phyloP scores from a whole-genome alignment of 768 basidiomycete species.

The Lactarius tabidus region DNA sequence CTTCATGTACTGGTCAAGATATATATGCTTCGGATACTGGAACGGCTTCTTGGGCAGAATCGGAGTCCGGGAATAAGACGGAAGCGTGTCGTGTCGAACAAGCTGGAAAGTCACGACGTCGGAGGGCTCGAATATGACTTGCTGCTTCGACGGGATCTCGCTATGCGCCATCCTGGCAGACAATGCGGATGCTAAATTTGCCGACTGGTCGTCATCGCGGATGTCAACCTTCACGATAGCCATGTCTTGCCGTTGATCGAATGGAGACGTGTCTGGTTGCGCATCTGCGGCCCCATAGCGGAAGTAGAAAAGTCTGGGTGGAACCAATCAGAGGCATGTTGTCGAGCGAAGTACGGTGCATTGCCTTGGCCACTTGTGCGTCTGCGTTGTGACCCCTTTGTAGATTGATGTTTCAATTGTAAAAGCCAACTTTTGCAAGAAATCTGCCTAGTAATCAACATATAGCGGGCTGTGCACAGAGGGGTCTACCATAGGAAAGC shows the following conservation, averaged over 20 bases:
- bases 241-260: conserved; percentile 34
- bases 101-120: conserved; percentile 60
- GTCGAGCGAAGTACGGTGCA: conserved; percentile 25
- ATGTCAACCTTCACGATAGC: conserved; percentile 52
- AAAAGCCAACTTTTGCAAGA: conserved; percentile 42
- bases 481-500: conserved; percentile 31
- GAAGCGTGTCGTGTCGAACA: conserved; percentile 30
- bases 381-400: conserved; percentile 30
- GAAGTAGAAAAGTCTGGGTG: conserved; percentile 50
- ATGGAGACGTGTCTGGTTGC: conserved; percentile 31
- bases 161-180: conserved; percentile 29
- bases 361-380: conserved; percentile 38
- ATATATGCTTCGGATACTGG: conserved; percentile 59
- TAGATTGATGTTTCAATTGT: conserved; percentile 40
- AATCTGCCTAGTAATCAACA: conserved; percentile 37
- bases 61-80: conserved; percentile 26
- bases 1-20: conserved; percentile 67
- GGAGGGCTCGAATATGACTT: conserved; percentile 59
- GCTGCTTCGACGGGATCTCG: conserved; percentile 37
- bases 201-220: conserved; percentile 42
- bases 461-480: conserved; percentile 9
- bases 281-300: conserved; percentile 46
- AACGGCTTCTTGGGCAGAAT: conserved; percentile 35
- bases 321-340: conserved; percentile 4
- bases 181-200: conserved; percentile 52